Base-by-base conservation (phyloP, 495 filamentous ascomycete genomes). In the Trichoderma reesei region DNA sequence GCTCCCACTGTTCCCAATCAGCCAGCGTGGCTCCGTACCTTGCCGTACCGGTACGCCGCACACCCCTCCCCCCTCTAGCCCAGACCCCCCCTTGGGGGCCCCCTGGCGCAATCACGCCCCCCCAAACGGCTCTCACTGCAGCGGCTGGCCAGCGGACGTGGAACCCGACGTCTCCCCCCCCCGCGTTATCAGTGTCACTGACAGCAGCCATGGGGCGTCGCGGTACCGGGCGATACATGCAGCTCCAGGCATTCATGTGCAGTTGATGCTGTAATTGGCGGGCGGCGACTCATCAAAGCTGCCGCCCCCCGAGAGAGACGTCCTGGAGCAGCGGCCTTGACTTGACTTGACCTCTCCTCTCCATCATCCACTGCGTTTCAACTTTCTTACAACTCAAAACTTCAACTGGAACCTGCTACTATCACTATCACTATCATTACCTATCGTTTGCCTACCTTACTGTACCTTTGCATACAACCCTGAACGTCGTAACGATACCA, bases 201-300 rank as follows among this genome's bases (percentile, higher is more conserved):
- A 56, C 51, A 36, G 6, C 51, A 56, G 26, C 51, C 51, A 20
- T 26, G 3, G 51, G 31, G 26, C 51, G 26, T 34, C 26, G 8
- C 51, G 9, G 18, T 56, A 34, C 51, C 16, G 16, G 51, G 26
- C 33, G 31, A 20, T 56, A 56, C 31, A n/a, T 56, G 18, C 51
- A 8, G 51, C 51, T 26, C 20, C 20, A 31, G 26, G 51, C 51
- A 33, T 26, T 14, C 7, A 56, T 14, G 26, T 54, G 46, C 41
- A n/a, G 41, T 48, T 46, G n/a, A 56, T 33, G 51, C 31, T 56
- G 51, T 56, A 31, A 56, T 56, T 56, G 51, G 51, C 51, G 51
- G 20, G 51, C 51, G 26, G 51, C 51, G 51, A 13, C 51, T 56
- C 51, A 56, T 56, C 51, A 56, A 56, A 56, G 51, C 51, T 56